phyloP scores from a whole-genome alignment of 345 rosid species.

The Heritiera fomes region DNA sequence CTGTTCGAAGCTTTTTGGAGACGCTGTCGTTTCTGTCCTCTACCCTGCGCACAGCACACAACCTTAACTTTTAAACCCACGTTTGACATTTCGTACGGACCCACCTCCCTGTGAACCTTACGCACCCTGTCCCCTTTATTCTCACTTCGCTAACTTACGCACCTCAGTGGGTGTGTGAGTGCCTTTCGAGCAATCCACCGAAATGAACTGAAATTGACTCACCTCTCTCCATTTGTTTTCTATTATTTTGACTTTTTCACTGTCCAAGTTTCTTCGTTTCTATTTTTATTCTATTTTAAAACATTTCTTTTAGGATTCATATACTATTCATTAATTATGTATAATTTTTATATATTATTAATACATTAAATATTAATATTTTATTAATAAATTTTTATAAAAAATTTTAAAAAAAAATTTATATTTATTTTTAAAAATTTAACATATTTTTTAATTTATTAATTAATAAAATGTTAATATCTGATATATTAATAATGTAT shows the following conservation, averaged over 20 bases:
- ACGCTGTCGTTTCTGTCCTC: neutral
- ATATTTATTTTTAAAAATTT: too few species aligned
- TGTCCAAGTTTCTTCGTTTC: neutral
- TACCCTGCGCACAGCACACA: neutral
- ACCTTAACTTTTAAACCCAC: too few species aligned
- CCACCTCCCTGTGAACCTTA: neutral
- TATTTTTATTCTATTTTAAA: neutral
- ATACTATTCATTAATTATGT: too few species aligned
- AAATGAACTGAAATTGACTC: neutral
- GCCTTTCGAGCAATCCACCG: slow-evolving; percentile 12
- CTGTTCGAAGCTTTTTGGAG: neutral
- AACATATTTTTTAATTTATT: too few species aligned
- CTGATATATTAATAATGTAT: too few species aligned
- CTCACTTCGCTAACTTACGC: neutral
- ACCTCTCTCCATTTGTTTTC: neutral
- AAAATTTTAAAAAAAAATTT: too few species aligned
- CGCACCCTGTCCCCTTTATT: neutral
- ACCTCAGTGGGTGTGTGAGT: neutral
- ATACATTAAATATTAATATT: too few species aligned
- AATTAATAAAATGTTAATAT: too few species aligned
- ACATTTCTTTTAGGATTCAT: too few species aligned
- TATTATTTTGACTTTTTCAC: neutral
- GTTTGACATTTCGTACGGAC: neutral
- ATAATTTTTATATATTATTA: too few species aligned
- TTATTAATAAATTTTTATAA: too few species aligned